Percentiles rank a stretch among this genome's conserved stretches.
Conservation (phyloP, 306 rosid genomes). For the Mucuna pruriens region DNA sequence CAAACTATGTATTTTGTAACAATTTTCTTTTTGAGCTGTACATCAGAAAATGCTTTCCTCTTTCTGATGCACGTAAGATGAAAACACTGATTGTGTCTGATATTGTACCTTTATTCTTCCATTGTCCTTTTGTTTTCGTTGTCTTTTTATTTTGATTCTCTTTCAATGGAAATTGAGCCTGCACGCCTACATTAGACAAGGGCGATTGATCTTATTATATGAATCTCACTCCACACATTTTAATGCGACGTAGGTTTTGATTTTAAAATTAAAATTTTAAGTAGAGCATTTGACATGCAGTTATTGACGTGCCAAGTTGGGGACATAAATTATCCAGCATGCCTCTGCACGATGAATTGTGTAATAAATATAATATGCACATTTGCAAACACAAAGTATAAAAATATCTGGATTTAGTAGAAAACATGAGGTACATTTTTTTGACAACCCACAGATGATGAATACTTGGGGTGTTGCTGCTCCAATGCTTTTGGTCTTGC, state of each 20-base stretch:
- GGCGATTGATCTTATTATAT: background rate
- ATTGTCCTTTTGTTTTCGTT: constrained; percentile 9
- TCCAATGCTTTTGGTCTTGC: constrained; percentile 30
- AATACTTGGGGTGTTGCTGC: constrained; percentile 28
- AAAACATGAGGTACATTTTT: constrained; percentile 41
- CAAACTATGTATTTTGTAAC: constrained; percentile 39
- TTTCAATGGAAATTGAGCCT: constrained; percentile 12
- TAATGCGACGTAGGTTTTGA: background rate
- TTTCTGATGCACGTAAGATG: constrained; percentile 34
- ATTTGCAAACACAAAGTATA: constrained; percentile 39
- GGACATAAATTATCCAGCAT: background rate
- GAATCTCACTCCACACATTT: background rate
- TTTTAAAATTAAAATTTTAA: background rate
- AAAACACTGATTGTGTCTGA: constrained; percentile 25
- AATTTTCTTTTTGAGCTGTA: constrained; percentile 45
- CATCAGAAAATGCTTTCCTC: constrained; percentile 44
- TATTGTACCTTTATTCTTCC: background rate
- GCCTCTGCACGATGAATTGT: constrained; percentile 1
- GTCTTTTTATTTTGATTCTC: background rate
- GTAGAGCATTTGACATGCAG: constrained; percentile 1
- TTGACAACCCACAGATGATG: constrained; percentile 13
- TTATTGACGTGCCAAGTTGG: background rate
- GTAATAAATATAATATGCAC: constrained; percentile 25
- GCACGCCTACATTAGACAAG: constrained; percentile 9
- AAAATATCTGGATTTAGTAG: constrained; percentile 30